A percentile compares a stretch with the other conserved stretches of the same genome.
phyloP scores from a whole-genome alignment of 768 basidiomycete genomes.

The Podaxis mareebaensis region DNA sequence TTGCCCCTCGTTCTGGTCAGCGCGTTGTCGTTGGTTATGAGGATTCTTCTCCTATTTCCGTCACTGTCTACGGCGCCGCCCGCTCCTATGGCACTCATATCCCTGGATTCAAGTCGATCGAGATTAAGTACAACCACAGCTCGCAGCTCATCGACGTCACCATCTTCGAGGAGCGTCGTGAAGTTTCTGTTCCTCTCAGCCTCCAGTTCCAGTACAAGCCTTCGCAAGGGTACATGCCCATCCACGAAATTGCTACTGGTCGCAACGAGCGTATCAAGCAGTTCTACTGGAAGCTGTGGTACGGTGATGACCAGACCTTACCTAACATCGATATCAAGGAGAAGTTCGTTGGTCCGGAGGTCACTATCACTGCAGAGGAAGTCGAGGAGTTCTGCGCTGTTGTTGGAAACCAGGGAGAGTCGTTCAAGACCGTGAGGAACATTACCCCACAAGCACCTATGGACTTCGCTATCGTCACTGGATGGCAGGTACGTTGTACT shows the following conservation, averaged over 20 bases:
- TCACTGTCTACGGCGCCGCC: constrained; percentile 74
- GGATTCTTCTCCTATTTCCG: constrained; percentile 49
- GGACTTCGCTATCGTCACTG: constrained; percentile 98
- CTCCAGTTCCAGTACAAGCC: constrained; percentile 89
- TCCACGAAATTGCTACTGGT: constrained; percentile 83
- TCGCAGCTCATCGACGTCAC: constrained; percentile 66
- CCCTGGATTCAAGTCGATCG: constrained; percentile 77
- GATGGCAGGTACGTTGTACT: constrained; percentile 82
- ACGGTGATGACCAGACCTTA: constrained; percentile 79
- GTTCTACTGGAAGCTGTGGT: constrained; percentile 99
- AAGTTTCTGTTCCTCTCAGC: constrained; percentile 72
- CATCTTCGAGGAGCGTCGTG: constrained; percentile 81
- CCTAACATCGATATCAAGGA: constrained; percentile 80
- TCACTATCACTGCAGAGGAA: constrained; percentile 71
- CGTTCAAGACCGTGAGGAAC: constrained; percentile 79
- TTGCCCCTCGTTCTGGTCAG: constrained; percentile 80
- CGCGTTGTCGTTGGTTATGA: constrained; percentile 63
- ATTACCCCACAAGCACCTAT: constrained; percentile 84
- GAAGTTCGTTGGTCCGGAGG: constrained; percentile 85
- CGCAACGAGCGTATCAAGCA: constrained; percentile 92
- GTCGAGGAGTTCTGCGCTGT: constrained; percentile 91
- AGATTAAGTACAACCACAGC: constrained; percentile 59
- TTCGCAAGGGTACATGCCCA: constrained; percentile 85
- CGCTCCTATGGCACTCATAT: constrained; percentile 80
- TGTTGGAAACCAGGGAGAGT: constrained; percentile 90